phyloP scores from a whole-genome alignment of 352 stramenopile genomes.

The Pythium utonaiense region DNA sequence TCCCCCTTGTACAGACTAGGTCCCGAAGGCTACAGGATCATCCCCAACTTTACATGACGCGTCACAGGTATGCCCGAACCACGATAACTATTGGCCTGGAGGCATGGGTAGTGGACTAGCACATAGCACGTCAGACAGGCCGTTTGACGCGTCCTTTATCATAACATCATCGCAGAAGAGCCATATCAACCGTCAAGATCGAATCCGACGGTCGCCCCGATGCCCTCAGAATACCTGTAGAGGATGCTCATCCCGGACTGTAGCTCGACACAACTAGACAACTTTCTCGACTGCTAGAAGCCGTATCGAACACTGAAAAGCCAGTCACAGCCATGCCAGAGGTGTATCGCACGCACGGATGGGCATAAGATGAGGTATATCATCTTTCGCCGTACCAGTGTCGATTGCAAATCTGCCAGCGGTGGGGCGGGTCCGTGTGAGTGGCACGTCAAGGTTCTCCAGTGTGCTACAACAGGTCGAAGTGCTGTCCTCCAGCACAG shows the following conservation, averaged over 20 bases:
- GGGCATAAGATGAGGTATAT: constrained; percentile 1
- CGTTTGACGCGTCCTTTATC: too few relatives aligned
- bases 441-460: constrained; percentile 3
- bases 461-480: background rate
- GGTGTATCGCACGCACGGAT: background rate
- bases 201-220: background rate
- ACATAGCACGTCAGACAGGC: too few relatives aligned
- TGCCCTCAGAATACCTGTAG: background rate
- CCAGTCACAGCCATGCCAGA: background rate
- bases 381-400: background rate
- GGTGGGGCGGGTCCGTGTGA: background rate
- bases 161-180: too few relatives aligned
- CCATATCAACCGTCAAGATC: background rate
- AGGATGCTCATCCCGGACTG: background rate
- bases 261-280: background rate
- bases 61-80: too few relatives aligned
- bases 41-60: too few relatives aligned
- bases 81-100: too few relatives aligned
- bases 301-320: background rate
- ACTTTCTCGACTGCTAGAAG: background rate
- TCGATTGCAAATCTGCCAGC: constrained; percentile 4
- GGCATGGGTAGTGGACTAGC: too few relatives aligned
- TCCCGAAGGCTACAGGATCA: too few relatives aligned
- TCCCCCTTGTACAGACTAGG: too few relatives aligned
- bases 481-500: constrained; percentile 1